Evolutionary conservation across 2,329 filamentous ascomycete genomes (phyloP).

Genomic region (Claviceps cyperi): DNA sequence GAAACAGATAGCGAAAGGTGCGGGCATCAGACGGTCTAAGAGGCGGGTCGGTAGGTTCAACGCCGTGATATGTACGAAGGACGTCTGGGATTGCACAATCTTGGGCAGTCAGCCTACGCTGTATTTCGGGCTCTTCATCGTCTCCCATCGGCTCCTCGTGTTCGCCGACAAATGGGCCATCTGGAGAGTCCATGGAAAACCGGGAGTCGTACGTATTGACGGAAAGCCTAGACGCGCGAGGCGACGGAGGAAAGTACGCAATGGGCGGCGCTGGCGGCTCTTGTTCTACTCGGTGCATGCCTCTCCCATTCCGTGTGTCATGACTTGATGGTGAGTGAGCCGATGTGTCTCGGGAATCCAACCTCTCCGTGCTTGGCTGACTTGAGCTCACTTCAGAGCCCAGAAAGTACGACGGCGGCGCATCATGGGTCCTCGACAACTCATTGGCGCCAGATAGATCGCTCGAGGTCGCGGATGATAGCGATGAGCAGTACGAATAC

Average conservation of each 20-base stretch:
- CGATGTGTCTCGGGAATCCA: no score
- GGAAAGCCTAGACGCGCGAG: slow-evolving; percentile 32
- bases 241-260: slow-evolving; percentile 7
- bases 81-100: slow-evolving; percentile 1
- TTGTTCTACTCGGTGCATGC: no score
- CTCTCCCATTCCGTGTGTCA: no score
- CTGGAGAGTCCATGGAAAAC: slow-evolving; percentile 20
- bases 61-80: slow-evolving; percentile 1
- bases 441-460: slow-evolving; percentile 3
- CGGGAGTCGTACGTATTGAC: slow-evolving; percentile 72
- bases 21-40: slow-evolving; percentile 53
- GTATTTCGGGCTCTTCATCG: not conserved
- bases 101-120: not conserved
- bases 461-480: slow-evolving; percentile 1
- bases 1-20: slow-evolving; percentile 75
- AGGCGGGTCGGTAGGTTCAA: not conserved
- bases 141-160: slow-evolving; percentile 6
- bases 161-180: slow-evolving; percentile 17
- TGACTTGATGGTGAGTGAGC: no score
- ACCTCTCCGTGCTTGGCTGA: not conserved
- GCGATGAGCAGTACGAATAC: not conserved
- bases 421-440: not conserved
- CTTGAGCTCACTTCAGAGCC: not conserved
- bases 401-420: not conserved
- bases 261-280: slow-evolving; percentile 1